phyloP scores from a whole-genome alignment of 768 basidiomycete species.

The Asterophora lycoperdoides region DNA sequence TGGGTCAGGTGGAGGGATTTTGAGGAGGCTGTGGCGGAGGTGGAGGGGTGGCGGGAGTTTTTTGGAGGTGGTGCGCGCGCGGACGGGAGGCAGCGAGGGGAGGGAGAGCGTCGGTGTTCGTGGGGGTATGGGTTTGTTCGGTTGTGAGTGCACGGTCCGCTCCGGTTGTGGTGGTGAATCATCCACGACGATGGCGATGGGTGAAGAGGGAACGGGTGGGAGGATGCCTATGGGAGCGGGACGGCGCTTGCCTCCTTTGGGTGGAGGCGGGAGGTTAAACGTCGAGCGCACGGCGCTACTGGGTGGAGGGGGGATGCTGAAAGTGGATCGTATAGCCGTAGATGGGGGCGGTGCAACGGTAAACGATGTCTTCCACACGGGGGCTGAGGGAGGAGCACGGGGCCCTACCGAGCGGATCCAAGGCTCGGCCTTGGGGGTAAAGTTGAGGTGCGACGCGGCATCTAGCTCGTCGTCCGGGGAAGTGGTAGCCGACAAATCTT shows the following conservation, averaged over 20 bases:
- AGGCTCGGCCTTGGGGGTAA: too few species aligned
- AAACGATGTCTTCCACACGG: constrained; percentile 58
- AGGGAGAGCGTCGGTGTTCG: constrained; percentile 19
- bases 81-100: constrained; percentile 37
- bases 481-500: constrained; percentile 37
- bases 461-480: constrained; percentile 43
- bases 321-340: constrained; percentile 51
- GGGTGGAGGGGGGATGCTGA: constrained; percentile 36
- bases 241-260: constrained; percentile 50
- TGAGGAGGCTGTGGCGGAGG: constrained; percentile 36
- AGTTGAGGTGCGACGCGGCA: constrained; percentile 20
- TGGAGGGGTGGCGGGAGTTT: constrained; percentile 59
- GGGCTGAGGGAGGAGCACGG: constrained; percentile 44
- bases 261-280: constrained; percentile 43
- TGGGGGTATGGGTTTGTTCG: constrained; percentile 15
- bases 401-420: too few species aligned
- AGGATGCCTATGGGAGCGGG: constrained; percentile 59
- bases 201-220: constrained; percentile 72
- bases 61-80: constrained; percentile 49
- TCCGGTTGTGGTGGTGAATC: constrained; percentile 19
- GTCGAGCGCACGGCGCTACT: constrained; percentile 45
- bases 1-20: constrained; percentile 24
- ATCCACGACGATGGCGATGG: constrained; percentile 49
- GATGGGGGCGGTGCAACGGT: constrained; percentile 45
- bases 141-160: constrained; percentile 7